Conservation (phyloP, 2,329 filamentous ascomycete genomes). For the Penicillium sp. region DNA sequence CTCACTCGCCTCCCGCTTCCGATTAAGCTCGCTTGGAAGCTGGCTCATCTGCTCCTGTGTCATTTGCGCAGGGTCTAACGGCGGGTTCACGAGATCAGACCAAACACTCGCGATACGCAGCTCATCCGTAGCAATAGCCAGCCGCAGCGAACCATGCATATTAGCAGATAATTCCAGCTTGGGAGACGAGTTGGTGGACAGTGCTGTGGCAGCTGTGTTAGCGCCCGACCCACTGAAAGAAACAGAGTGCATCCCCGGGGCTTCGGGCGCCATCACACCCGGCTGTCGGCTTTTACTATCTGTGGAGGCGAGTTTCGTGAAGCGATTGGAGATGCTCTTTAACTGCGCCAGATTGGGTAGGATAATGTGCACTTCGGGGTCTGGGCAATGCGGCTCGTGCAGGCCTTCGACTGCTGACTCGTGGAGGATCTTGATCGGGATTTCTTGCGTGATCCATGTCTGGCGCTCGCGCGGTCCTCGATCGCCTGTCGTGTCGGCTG, state of each 20-base stretch:
- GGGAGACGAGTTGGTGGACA: conserved; percentile 41
- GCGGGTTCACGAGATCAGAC: conserved; percentile 81
- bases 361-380: conserved; percentile 91
- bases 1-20: conserved; percentile 64
- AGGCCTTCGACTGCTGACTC: conserved; percentile 84
- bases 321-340: conserved; percentile 91
- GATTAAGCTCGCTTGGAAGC: conserved; percentile 76
- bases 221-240: conserved; percentile 8
- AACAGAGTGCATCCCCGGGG: conserved; percentile 25
- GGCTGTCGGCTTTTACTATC: conserved; percentile 24
- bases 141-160: conserved; percentile 82
- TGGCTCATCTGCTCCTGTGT: conserved; percentile 65
- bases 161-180: conserved; percentile 87
- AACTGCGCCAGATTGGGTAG: conserved; percentile 83
- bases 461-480: conserved; percentile 70
- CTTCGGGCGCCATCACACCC: conserved; percentile 24
- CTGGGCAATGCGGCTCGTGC: conserved; percentile 85
- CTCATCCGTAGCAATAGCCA: conserved; percentile 79
- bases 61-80: conserved; percentile 76
- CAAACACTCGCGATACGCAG: conserved; percentile 83
- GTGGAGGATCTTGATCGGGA: conserved; percentile 88
- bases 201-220: conserved; percentile 34
- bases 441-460: conserved; percentile 90
- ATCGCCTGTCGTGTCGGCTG: conserved; percentile 36
- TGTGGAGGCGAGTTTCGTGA: conserved; percentile 74